These are phyloP conservation scores for Orobanche coerulescens DNA, from an alignment of 257 asterid species.

Conservation along the genomic window DNA sequence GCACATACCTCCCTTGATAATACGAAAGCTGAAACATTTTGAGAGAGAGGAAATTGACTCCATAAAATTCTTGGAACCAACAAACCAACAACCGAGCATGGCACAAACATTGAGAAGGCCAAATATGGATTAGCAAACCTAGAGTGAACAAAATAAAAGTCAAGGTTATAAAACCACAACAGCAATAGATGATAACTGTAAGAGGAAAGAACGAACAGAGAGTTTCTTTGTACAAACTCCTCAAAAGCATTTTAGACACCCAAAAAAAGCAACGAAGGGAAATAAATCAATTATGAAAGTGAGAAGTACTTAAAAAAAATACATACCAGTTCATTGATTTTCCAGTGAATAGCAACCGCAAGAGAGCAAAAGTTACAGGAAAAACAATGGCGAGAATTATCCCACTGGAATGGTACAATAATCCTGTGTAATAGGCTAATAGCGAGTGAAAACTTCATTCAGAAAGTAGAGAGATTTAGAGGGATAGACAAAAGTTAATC, in stretches of 20 bases:
- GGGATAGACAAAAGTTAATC: slow-evolving; percentile 11
- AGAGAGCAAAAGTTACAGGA: slow-evolving; percentile 58
- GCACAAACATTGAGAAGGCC: slow-evolving; percentile 86
- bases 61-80: slow-evolving; percentile 62
- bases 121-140: slow-evolving; percentile 78
- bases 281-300: background rate
- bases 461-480: background rate
- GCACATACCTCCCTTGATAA: slow-evolving; percentile 56
- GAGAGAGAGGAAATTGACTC: slow-evolving; percentile 66
- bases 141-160: slow-evolving; percentile 19
- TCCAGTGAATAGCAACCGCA: slow-evolving; percentile 57
- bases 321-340: slow-evolving; percentile 86
- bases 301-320: slow-evolving; percentile 18
- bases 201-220: slow-evolving; percentile 9
- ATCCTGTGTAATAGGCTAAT: slow-evolving; percentile 65
- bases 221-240: background rate
- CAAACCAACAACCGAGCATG: slow-evolving; percentile 81
- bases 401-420: slow-evolving; percentile 62
- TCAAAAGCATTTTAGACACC: background rate
- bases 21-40: slow-evolving; percentile 38
- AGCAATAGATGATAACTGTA: slow-evolving; percentile 7
- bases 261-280: background rate
- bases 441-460: slow-evolving; percentile 19
- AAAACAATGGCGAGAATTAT: slow-evolving; percentile 55
- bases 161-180: slow-evolving; percentile 1